A percentile compares a stretch with the other conserved stretches of the same genome.
Conservation (phyloP, 1,284 basidiomycete species). For the Amylostereum chailletii region DNA sequence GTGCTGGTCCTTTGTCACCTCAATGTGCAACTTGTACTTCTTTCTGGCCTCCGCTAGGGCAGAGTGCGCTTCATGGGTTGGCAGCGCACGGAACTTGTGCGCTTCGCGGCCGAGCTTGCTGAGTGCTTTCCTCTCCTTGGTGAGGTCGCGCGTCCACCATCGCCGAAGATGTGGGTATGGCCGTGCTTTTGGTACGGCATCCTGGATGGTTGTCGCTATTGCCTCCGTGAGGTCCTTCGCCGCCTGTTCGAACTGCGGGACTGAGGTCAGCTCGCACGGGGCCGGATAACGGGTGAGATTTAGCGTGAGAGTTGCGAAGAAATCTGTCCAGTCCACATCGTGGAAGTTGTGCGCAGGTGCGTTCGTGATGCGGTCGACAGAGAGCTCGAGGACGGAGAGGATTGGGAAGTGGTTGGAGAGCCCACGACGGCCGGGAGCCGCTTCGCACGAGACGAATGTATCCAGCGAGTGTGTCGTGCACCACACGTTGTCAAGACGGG, state of each 20-base stretch:
- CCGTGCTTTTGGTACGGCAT: conserved; percentile 15
- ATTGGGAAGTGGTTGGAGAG: conserved; percentile 22
- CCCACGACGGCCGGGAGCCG: conserved; percentile 6
- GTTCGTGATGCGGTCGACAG: conserved; percentile 4
- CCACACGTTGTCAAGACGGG: conserved; percentile 27
- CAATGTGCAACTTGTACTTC: conserved; percentile 21
- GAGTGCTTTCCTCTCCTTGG: conserved; percentile 2
- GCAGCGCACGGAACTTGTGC: background rate
- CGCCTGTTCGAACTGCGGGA: conserved; percentile 7
- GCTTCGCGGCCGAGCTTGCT: background rate
- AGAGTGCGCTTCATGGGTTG: conserved; percentile 11
- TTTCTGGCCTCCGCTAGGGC: conserved; percentile 16
- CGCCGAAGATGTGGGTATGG: conserved; percentile 17
- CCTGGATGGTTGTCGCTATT: conserved; percentile 13
- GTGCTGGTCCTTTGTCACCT: conserved; percentile 21
- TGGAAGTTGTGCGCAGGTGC: conserved; percentile 13
- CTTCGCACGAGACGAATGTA: conserved; percentile 15
- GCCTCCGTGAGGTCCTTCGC: conserved; percentile 10
- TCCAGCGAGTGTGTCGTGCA: conserved; percentile 9
- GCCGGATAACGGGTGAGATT: background rate
- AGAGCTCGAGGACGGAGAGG: conserved; percentile 7
- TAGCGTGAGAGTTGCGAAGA: conserved; percentile 8
- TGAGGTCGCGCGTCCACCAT: conserved; percentile 25
- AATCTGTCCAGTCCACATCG: conserved; percentile 16
- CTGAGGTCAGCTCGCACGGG: background rate